phyloP scores from a whole-genome alignment of 2,329 filamentous ascomycete species.

The Bipolaris victoriae region DNA sequence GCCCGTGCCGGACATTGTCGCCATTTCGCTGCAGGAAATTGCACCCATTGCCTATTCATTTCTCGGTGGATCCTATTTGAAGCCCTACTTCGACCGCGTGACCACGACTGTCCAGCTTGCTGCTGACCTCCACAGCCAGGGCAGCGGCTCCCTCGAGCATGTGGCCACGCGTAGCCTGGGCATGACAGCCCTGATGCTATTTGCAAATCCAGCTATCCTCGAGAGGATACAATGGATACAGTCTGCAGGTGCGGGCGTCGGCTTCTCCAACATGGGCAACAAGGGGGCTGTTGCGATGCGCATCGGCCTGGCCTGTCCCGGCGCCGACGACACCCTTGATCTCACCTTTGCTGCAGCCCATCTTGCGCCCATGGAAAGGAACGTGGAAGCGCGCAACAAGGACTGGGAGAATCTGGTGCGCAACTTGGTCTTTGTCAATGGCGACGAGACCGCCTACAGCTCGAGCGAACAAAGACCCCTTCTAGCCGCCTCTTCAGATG shows the following conservation, averaged over 20 bases:
- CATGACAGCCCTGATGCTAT: slow-evolving; percentile 89
- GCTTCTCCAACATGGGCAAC: slow-evolving; percentile 87
- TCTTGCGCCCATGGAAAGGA: slow-evolving; percentile 85
- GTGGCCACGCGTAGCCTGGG: slow-evolving; percentile 77
- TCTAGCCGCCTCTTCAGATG: slow-evolving; percentile 26
- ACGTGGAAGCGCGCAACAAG: slow-evolving; percentile 74
- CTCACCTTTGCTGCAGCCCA: slow-evolving; percentile 89
- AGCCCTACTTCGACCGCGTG: slow-evolving; percentile 76
- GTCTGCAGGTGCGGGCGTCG: slow-evolving; percentile 83
- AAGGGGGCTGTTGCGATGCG: slow-evolving; percentile 89
- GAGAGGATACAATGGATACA: slow-evolving; percentile 69
- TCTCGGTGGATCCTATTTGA: slow-evolving; percentile 79
- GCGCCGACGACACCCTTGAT: slow-evolving; percentile 59
- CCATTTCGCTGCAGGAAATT: slow-evolving; percentile 81
- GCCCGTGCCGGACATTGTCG: slow-evolving; percentile 70
- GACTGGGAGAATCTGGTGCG: slow-evolving; percentile 89
- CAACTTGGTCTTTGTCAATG: slow-evolving; percentile 72
- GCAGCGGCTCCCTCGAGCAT: slow-evolving; percentile 66
- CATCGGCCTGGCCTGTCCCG: slow-evolving; percentile 61
- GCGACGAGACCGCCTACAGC: slow-evolving; percentile 40
- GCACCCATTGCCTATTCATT: slow-evolving; percentile 85
- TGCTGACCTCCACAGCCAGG: slow-evolving; percentile 54
- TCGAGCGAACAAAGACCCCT: slow-evolving; percentile 43
- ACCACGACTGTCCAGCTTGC: slow-evolving; percentile 74
- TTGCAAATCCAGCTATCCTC: slow-evolving; percentile 68